Percentiles rank a stretch among this genome's conserved stretches.
phyloP scores from a whole-genome alignment of 352 stramenopile species.

The Globisporangium lucens region DNA sequence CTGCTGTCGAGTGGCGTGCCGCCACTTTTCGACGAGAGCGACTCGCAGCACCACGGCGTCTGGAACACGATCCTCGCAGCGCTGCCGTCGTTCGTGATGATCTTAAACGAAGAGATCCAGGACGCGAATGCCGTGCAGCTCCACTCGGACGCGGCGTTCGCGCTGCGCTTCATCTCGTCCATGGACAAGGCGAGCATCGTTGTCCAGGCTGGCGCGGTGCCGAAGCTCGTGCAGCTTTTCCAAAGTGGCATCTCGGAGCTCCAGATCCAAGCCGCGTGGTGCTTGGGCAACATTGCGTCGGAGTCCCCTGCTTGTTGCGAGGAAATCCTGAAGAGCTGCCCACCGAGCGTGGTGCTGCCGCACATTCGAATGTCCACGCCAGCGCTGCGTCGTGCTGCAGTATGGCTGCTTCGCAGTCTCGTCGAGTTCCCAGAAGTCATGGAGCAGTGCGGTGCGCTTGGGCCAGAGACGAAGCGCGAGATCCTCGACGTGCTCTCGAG shows the following conservation, averaged over 20 bases:
- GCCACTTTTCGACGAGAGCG: constrained; percentile 76
- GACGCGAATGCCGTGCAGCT: constrained; percentile 67
- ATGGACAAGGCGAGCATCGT: constrained; percentile 83
- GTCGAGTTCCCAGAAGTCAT: constrained; percentile 83
- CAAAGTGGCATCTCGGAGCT: constrained; percentile 85
- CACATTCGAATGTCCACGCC: constrained; percentile 86
- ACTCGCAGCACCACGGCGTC: constrained; percentile 80
- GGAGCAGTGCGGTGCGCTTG: constrained; percentile 42
- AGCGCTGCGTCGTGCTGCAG: constrained; percentile 61
- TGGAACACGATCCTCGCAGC: constrained; percentile 82
- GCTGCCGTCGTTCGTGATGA: constrained; percentile 74
- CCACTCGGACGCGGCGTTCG: constrained; percentile 85
- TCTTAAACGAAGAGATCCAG: constrained; percentile 65
- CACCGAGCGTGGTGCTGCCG: constrained; percentile 62
- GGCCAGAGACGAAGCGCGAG: constrained; percentile 56
- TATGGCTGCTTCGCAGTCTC: constrained; percentile 83
- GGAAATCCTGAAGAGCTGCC: constrained; percentile 68
- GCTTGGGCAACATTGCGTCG: constrained; percentile 82
- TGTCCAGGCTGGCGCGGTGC: constrained; percentile 68
- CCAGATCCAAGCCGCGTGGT: constrained; percentile 87
- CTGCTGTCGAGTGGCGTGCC: constrained; percentile 82
- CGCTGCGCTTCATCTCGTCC: constrained; percentile 84
- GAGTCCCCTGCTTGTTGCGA: constrained; percentile 72
- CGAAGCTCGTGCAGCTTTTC: constrained; percentile 80
- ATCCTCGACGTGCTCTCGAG: constrained; percentile 68